These are phyloP conservation scores for Boletus insuetus DNA, from an alignment of 768 basidiomycete species.

Conservation along the genomic window DNA sequence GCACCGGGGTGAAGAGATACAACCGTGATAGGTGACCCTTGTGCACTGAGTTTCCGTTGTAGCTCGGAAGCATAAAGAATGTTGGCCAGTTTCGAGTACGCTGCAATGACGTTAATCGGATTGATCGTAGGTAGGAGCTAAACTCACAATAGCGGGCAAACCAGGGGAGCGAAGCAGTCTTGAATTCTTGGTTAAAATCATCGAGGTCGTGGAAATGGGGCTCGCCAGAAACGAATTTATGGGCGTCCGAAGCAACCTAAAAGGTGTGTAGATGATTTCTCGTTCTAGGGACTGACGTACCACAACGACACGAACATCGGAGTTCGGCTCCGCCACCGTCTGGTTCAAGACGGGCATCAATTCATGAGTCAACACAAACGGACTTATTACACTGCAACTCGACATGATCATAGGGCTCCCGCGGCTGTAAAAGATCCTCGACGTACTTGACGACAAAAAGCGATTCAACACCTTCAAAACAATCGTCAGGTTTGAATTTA, in stretches of 20 bases:
- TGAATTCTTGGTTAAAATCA: constrained; percentile 38
- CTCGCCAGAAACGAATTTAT: constrained; percentile 20
- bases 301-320: constrained; percentile 62
- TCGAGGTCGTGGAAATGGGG: constrained; percentile 31
- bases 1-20: constrained; percentile 31
- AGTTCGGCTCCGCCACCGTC: constrained; percentile 44
- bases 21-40: constrained; percentile 28
- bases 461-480: constrained; percentile 34
- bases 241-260: constrained; percentile 35
- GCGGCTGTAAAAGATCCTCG: not conserved
- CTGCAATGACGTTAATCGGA: constrained; percentile 27
- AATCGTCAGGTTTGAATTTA: not conserved
- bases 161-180: constrained; percentile 10
- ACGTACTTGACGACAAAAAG: constrained; percentile 47
- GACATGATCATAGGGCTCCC: not conserved
- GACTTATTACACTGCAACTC: constrained; percentile 45
- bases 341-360: constrained; percentile 50
- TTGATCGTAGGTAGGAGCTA: fast-evolving
- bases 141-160: constrained; percentile 35
- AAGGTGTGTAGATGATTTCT: not conserved
- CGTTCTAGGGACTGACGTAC: constrained; percentile 32
- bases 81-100: constrained; percentile 48
- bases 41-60: constrained; percentile 39
- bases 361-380: constrained; percentile 51
- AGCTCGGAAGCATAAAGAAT: constrained; percentile 49